Conservation (phyloP, 202 grass and related monocot genomes). For the Setaria viridis region DNA sequence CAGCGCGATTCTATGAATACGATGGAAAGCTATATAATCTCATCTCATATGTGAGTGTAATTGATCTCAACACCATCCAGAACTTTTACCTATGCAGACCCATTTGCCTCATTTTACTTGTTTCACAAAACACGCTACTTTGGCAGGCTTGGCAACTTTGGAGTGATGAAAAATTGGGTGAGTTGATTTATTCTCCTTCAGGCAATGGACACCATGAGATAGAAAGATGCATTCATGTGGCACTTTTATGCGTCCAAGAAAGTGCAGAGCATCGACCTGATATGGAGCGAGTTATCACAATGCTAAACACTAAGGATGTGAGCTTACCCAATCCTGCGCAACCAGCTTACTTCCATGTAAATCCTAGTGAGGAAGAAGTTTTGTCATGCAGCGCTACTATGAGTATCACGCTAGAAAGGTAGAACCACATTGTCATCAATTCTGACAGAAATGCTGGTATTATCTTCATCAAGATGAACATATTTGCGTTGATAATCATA, state of each 20-base stretch:
- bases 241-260: conserved; percentile 48
- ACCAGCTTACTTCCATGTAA: conserved; percentile 51
- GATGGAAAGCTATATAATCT: conserved; percentile 45
- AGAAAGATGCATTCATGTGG: conserved; percentile 33
- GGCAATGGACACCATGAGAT: not conserved
- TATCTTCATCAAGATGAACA: conserved; percentile 17
- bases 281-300: conserved; percentile 30
- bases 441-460: conserved; percentile 3
- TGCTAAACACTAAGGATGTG: conserved; percentile 31
- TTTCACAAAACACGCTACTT: not conserved
- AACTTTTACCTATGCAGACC: conserved; percentile 27
- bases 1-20: conserved; percentile 46
- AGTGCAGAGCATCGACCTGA: conserved; percentile 38
- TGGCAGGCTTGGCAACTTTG: conserved; percentile 45
- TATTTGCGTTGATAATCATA: not conserved
- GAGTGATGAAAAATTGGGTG: conserved; percentile 9
- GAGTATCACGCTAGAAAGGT: conserved; percentile 46
- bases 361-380: conserved; percentile 40
- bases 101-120: not conserved
- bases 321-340: conserved; percentile 20
- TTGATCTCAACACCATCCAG: not conserved
- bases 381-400: conserved; percentile 7
- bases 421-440: conserved; percentile 20
- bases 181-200: conserved; percentile 34
- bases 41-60: conserved; percentile 59